phyloP scores from a whole-genome alignment of 1,139 yeast species.

The Candida gigantensis region DNA sequence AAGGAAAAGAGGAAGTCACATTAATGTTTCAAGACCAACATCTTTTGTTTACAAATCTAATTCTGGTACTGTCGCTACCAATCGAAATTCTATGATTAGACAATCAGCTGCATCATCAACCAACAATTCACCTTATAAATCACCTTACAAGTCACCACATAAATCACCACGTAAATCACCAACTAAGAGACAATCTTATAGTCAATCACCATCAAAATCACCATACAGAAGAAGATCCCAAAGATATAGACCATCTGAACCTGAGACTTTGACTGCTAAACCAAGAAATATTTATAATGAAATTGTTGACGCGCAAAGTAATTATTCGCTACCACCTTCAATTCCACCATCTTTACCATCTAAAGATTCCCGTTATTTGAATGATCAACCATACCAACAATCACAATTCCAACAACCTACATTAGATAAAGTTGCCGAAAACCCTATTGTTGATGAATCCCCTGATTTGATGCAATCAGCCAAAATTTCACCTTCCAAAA shows the following conservation, averaged over 20 bases:
- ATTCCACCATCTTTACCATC: constrained; percentile 47
- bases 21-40: constrained; percentile 59
- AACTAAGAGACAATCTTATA: constrained; percentile 13
- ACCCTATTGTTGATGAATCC: constrained; percentile 28
- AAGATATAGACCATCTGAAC: constrained; percentile 4
- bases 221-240: constrained; percentile 17
- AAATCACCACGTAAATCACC: constrained; percentile 20
- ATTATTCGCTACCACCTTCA: constrained; percentile 21
- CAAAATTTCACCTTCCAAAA: constrained; percentile 29
- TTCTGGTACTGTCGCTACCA: constrained; percentile 2
- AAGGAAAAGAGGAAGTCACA: constrained; percentile 50
- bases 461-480: constrained; percentile 33
- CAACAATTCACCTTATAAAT: constrained; percentile 31
- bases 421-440: constrained; percentile 16
- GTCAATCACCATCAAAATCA: constrained; percentile 25
- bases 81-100: constrained; percentile 26
- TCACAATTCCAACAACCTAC: constrained; percentile 5
- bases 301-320: constrained; percentile 42
- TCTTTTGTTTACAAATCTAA: constrained; percentile 45
- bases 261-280: constrained; percentile 30
- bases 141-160: constrained; percentile 27
- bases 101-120: constrained; percentile 25
- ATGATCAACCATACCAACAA: constrained; percentile 8
- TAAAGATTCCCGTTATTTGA: constrained; percentile 27
- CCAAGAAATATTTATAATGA: constrained; percentile 52